Evolutionary conservation across 805 yeast genomes (phyloP).

Genomic region (Wickerhamiella brachini): DNA sequence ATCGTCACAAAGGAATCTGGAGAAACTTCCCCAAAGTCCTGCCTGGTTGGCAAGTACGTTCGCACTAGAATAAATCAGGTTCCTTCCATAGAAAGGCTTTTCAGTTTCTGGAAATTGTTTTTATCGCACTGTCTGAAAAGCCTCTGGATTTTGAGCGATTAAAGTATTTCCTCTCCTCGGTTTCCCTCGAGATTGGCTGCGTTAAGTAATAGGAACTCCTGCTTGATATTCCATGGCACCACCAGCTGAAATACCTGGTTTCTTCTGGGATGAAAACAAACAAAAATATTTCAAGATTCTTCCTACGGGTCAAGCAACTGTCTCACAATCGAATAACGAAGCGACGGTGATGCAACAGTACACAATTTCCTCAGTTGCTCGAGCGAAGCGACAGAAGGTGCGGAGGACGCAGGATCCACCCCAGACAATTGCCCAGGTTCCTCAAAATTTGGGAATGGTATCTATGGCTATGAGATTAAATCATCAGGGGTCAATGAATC

Average conservation of each 20-base stretch:
- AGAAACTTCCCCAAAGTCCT: too few species aligned
- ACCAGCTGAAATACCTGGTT: constrained; percentile 13
- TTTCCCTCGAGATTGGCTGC: too few species aligned
- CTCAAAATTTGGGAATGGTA: neutral
- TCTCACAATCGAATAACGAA: neutral
- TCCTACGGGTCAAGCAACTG: constrained; percentile 7
- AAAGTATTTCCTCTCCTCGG: too few species aligned
- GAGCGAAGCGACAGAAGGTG: neutral
- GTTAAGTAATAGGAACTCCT: too few species aligned
- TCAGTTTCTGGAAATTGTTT: too few species aligned
- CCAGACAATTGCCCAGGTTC: neutral
- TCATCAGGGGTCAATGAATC: neutral
- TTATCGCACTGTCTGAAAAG: too few species aligned
- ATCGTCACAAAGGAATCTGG: too few species aligned
- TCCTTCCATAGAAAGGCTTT: too few species aligned
- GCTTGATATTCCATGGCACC: neutral
- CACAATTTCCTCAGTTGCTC: constrained; percentile 10
- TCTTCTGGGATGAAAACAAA: constrained; percentile 10
- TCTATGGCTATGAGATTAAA: neutral
- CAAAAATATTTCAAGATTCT: constrained; percentile 11
- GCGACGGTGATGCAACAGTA: constrained; percentile 1
- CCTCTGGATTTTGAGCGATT: too few species aligned
- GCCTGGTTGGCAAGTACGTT: too few species aligned
- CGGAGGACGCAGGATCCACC: neutral
- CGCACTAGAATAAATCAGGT: too few species aligned